Conservation (phyloP, 1,284 basidiomycete genomes). For the Stygiomarasmius scandens region DNA sequence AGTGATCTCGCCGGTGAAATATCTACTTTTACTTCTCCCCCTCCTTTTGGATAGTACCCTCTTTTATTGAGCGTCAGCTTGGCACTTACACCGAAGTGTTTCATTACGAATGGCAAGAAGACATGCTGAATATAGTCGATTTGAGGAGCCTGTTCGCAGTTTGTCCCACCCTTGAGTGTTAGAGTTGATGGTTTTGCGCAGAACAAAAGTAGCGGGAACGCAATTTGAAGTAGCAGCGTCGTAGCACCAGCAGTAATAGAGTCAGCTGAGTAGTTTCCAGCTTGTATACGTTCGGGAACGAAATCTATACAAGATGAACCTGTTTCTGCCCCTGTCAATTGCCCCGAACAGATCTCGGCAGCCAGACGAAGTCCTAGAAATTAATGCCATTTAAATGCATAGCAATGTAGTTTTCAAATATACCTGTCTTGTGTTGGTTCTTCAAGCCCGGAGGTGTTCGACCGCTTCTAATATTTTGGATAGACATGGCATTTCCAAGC, state of each 20-base stretch:
- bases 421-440: constrained; percentile 70
- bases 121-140: constrained; percentile 68
- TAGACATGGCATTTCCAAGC: constrained; percentile 55
- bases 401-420: constrained; percentile 18
- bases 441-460: constrained; percentile 64
- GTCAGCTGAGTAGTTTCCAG: constrained; percentile 56
- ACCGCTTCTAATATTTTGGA: constrained; percentile 60
- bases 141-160: constrained; percentile 67
- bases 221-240: constrained; percentile 69
- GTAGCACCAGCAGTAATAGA: constrained; percentile 70
- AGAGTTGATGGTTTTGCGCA: constrained; percentile 45
- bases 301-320: constrained; percentile 57
- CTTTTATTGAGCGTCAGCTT: constrained; percentile 51
- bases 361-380: constrained; percentile 61
- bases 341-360: constrained; percentile 56
- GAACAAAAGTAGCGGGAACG: constrained; percentile 69
- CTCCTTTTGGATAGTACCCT: constrained; percentile 73
- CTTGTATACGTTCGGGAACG: constrained; percentile 46
- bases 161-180: constrained; percentile 67
- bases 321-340: constrained; percentile 50
- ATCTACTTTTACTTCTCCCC: constrained; percentile 56
- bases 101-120: constrained; percentile 64
- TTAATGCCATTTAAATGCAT: not conserved
- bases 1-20: constrained; percentile 48
- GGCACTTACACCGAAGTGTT: constrained; percentile 53